Evolutionary conservation across 169 alveolate genomes (phyloP).

Genomic region (Cryptosporidium meleagridis): DNA sequence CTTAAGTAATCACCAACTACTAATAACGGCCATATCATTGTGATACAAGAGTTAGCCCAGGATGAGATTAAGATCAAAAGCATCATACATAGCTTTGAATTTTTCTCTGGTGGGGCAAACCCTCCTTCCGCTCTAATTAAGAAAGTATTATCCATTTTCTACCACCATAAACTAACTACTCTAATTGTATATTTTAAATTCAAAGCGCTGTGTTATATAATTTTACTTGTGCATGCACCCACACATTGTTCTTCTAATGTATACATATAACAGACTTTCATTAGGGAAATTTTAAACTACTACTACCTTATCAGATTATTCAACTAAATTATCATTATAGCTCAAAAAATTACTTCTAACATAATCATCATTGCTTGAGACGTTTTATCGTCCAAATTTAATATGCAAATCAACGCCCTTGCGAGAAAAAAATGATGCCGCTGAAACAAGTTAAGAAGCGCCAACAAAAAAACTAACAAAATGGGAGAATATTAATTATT

Average conservation of each 20-base stretch:
- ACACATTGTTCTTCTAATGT: background rate
- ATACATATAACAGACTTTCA: background rate
- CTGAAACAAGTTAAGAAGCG: background rate
- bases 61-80: slow-evolving; percentile 22
- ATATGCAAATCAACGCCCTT: background rate
- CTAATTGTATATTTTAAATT: background rate
- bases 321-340: background rate
- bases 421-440: background rate
- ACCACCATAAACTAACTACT: background rate
- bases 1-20: background rate
- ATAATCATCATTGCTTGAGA: background rate
- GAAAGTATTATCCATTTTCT: slow-evolving; percentile 20
- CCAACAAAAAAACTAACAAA: background rate
- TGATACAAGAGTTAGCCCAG: slow-evolving; percentile 36
- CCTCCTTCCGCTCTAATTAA: slow-evolving; percentile 10
- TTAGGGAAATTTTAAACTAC: background rate
- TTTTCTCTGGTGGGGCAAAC: background rate
- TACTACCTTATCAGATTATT: too few relatives aligned
- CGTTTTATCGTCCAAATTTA: background rate
- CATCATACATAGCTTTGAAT: slow-evolving; percentile 8
- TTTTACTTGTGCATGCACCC: slow-evolving; percentile 42
- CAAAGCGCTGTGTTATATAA: background rate
- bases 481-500: too few relatives aligned
- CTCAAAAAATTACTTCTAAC: too few relatives aligned
- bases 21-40: slow-evolving; percentile 55